These are phyloP conservation scores for Alnus rubra DNA, from an alignment of 306 rosid species.

Conservation along the genomic window DNA sequence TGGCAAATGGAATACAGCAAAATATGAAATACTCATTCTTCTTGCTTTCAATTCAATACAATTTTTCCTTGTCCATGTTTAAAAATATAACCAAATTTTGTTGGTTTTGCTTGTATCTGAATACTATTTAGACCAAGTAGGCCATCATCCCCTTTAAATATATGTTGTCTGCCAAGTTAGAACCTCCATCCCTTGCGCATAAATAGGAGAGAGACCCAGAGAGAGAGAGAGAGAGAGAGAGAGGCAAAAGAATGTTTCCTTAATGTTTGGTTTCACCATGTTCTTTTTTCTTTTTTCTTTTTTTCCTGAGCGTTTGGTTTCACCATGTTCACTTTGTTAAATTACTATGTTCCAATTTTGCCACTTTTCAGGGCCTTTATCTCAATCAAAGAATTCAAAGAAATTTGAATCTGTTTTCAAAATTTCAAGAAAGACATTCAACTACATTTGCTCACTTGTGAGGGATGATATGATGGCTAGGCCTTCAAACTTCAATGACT, in stretches of 20 bases:
- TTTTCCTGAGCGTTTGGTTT: not conserved
- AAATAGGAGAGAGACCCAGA: not conserved
- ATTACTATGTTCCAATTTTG: slow-evolving; percentile 22
- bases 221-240: not conserved
- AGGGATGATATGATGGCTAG: slow-evolving; percentile 63
- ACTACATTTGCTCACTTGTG: slow-evolving; percentile 81
- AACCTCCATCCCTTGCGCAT: not conserved
- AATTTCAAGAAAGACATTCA: slow-evolving; percentile 79
- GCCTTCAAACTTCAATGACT: slow-evolving; percentile 45
- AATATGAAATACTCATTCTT: not conserved
- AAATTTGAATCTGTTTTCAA: slow-evolving; percentile 78
- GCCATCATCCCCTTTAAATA: not conserved
- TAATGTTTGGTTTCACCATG: not conserved
- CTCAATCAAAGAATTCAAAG: slow-evolving; percentile 45
- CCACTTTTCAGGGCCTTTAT: slow-evolving; percentile 60
- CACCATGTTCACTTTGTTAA: slow-evolving; percentile 1
- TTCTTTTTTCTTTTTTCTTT: no score
- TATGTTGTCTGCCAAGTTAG: not conserved
- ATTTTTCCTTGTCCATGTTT: not conserved
- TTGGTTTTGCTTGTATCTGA: slow-evolving; percentile 5
- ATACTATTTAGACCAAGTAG: not conserved
- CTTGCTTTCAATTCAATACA: not conserved
- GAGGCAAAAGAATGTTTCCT: not conserved
- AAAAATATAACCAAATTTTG: not conserved
- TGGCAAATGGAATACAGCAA: not conserved